Percentiles rank a stretch among this genome's conserved stretches.
phyloP scores from a whole-genome alignment of 2,329 filamentous ascomycete species.

The Pyricularia grisea region DNA sequence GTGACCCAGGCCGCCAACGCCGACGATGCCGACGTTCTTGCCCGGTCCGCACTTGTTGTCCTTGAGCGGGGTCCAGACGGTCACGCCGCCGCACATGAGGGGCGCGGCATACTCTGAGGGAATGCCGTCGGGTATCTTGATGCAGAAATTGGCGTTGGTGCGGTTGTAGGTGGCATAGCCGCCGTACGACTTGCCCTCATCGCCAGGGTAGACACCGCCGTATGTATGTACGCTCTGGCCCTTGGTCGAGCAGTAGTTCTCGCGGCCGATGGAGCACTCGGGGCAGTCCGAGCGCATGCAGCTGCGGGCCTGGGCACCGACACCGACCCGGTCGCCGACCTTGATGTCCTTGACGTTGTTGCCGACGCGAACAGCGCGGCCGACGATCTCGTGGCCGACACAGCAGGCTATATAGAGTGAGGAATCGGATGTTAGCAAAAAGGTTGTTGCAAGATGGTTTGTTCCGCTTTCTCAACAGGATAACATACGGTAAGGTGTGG shows the following conservation, averaged over 20 bases:
- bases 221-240: conserved; percentile 8
- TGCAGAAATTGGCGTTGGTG: conserved; percentile 30
- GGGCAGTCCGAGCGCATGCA: conserved; percentile 25
- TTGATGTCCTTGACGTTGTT: conserved; percentile 31
- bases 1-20: conserved; percentile 13
- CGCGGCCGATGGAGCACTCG: conserved; percentile 7
- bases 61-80: conserved; percentile 9
- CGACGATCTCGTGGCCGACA: conserved; percentile 58
- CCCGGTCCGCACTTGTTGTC: conserved; percentile 7
- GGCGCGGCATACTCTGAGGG: conserved; percentile 13
- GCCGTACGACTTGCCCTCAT: conserved; percentile 26
- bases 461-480: neutral
- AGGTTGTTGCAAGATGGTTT: neutral
- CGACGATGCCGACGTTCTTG: conserved; percentile 9
- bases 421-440: neutral
- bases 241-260: conserved; percentile 8
- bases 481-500: conserved; percentile 22
- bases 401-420: conserved; percentile 29
- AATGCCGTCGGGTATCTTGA: conserved; percentile 15
- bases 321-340: conserved; percentile 13
- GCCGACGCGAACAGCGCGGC: conserved; percentile 45
- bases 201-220: conserved; percentile 13
- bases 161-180: conserved; percentile 16
- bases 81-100: conserved; percentile 14
- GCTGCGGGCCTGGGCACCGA: conserved; percentile 10